These are phyloP conservation scores for Ascochyta clinopodiicola DNA, from an alignment of 2,329 filamentous ascomycete genomes.

Conservation along the genomic window DNA sequence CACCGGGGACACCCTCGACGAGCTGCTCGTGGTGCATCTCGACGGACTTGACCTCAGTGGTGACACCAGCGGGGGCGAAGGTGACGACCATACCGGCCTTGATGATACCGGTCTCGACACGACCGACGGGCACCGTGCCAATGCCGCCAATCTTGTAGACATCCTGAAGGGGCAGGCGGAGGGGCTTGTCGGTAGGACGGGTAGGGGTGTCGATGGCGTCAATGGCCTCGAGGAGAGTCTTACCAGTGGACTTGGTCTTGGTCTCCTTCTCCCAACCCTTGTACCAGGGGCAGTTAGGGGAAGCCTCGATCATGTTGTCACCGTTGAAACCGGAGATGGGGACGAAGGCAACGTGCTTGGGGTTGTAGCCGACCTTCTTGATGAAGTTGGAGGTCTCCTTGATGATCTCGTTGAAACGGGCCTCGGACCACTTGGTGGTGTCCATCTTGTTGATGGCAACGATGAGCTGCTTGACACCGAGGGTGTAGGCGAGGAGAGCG, in stretches of 20 bases:
- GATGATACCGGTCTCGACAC: slow-evolving; percentile 98
- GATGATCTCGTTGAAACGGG: slow-evolving; percentile 98
- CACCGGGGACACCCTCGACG: slow-evolving; percentile 89
- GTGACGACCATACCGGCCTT: slow-evolving; percentile 92
- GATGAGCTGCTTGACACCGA: slow-evolving; percentile 99
- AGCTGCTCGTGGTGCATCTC: slow-evolving; percentile 99
- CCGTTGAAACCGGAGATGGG: slow-evolving; percentile 99
- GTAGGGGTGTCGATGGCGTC: slow-evolving; percentile 91
- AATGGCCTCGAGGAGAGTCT: slow-evolving; percentile 99
- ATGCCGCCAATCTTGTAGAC: slow-evolving; percentile 99
- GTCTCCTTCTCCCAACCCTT: slow-evolving; percentile 99
- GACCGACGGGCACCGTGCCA: slow-evolving; percentile 98
- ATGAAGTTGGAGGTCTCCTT: slow-evolving; percentile 99
- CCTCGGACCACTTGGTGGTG: slow-evolving; percentile 97
- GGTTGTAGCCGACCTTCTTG: slow-evolving; percentile 99
- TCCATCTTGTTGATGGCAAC: slow-evolving; percentile 99
- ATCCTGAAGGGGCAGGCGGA: slow-evolving; percentile 99
- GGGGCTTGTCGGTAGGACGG: slow-evolving; percentile 98
- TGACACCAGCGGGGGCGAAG: slow-evolving; percentile 98
- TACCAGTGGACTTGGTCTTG: slow-evolving; percentile 87
- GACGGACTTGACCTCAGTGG: slow-evolving; percentile 99
- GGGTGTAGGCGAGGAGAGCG: slow-evolving; percentile 99
- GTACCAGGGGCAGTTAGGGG: slow-evolving; percentile 99
- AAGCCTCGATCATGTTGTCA: slow-evolving; percentile 97
- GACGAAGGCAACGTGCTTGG: slow-evolving; percentile 97